These are phyloP conservation scores for Agastache rugosa DNA, from an alignment of 257 asterid species.

Conservation along the genomic window DNA sequence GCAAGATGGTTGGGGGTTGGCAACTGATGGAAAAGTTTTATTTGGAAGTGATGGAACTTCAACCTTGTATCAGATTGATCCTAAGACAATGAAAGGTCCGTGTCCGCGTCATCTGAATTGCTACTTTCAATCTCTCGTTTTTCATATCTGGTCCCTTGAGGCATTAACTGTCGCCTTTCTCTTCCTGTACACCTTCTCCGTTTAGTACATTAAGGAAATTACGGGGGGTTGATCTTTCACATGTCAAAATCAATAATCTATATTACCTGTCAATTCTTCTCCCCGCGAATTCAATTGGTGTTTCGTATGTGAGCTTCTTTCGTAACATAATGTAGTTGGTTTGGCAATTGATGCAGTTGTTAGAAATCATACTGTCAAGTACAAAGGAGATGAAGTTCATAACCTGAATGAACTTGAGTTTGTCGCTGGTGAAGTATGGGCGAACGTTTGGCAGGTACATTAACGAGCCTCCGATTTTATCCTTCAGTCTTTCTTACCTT, in stretches of 20 bases:
- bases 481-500: conserved; percentile 4
- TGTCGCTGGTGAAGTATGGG: conserved; percentile 93
- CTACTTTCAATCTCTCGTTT: conserved; percentile 13
- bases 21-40: conserved; percentile 77
- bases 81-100: conserved; percentile 70
- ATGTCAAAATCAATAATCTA: not conserved
- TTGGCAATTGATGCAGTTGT: conserved; percentile 52
- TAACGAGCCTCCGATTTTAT: not conserved
- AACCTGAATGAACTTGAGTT: conserved; percentile 90
- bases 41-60: conserved; percentile 96
- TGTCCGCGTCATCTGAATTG: conserved; percentile 31
- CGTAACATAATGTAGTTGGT: not conserved
- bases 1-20: conserved; percentile 99
- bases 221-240: not conserved
- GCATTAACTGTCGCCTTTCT: conserved; percentile 1
- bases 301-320: not conserved
- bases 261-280: conserved; percentile 10
- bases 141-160: not conserved
- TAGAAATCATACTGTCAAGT: conserved; percentile 62
- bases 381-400: conserved; percentile 73
- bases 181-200: not conserved
- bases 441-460: conserved; percentile 82
- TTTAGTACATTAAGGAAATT: not conserved
- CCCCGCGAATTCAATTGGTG: not conserved
- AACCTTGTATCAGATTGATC: conserved; percentile 77